Base-by-base conservation (phyloP, 169 alveolate genomes). In the Cryptosporidium viatorum region DNA sequence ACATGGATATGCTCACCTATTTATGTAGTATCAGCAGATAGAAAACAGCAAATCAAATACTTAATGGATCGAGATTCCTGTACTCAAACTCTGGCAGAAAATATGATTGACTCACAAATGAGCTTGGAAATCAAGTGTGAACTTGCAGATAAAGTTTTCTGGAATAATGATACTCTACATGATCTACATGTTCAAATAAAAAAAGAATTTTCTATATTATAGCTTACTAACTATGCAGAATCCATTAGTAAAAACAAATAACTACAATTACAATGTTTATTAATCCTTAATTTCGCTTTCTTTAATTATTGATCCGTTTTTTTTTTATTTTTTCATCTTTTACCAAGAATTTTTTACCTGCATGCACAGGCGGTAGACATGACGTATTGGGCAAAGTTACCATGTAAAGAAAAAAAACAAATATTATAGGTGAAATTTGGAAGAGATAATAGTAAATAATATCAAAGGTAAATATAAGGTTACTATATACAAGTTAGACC, bases 1-100 rank as follows among this genome's bases (percentile, higher is more conserved):
- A 92, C 93, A 37, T 92, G 85, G 70, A 48, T 94, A 35, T 93
- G 97, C 70, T 93, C 91, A 31, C 97, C 97, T 0, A 92, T 95
- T 0, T 80, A 94, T 31, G 94, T 93, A 1, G 94, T 95, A 16
- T 52, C 80, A 4, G 52, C 91, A 5, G 60, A 50, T 12, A 92
- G 89, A 43, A 89, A 93, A 48, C 84, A 73, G 14, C 92, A 92
- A 51, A 26, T 80, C 33, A 84, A 85, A 10, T 48, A 95, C 50
- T 39, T 94, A 35, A 93, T 85, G 71, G 45, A 39, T 4, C 55
- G 96, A 51, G 94, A 92, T 71, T 62, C 50, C 65, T 71, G 92
- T 31, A 59, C 58, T 39, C 52, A 26, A 65, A 71, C 26, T 14
- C 3, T 55, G 7, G 85, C 71, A 8, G 67, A 31, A 29, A 55